Evolutionary conservation across 2,329 filamentous ascomycete species (phyloP).

Genomic region (Coniosporium tulheliwenetii): DNA sequence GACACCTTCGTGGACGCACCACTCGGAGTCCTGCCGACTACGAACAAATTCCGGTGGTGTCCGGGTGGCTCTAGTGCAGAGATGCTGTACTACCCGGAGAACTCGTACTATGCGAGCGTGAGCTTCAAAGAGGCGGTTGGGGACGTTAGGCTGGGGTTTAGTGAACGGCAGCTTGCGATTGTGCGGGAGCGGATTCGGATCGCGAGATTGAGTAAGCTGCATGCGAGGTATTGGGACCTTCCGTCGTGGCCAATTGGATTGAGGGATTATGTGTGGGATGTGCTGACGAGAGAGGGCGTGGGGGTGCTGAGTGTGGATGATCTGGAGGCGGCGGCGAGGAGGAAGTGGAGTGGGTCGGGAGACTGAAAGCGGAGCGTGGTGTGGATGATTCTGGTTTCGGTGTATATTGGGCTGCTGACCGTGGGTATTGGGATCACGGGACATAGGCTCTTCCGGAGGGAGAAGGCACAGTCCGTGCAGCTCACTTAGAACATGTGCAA

Average conservation of each 20-base stretch:
- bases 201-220: slow-evolving; percentile 35
- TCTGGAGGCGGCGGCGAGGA: slow-evolving; percentile 28
- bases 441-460: too few relatives aligned
- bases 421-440: too few relatives aligned
- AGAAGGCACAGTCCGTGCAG: too few relatives aligned
- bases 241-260: slow-evolving; percentile 38
- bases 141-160: slow-evolving; percentile 31
- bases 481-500: too few relatives aligned
- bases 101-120: slow-evolving; percentile 52
- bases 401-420: too few relatives aligned
- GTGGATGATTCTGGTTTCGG: too few relatives aligned
- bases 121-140: slow-evolving; percentile 42
- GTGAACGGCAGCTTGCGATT: slow-evolving; percentile 24
- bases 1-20: not conserved
- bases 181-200: slow-evolving; percentile 36
- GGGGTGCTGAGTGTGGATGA: slow-evolving; percentile 45
- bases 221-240: slow-evolving; percentile 40
- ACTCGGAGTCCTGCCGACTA: not conserved
- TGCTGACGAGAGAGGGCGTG: slow-evolving; percentile 36
- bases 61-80: too few relatives aligned
- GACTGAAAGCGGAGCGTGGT: too few relatives aligned
- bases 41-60: too few relatives aligned
- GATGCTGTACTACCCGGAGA: slow-evolving; percentile 15
- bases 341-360: slow-evolving; percentile 32
- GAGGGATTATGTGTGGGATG: slow-evolving; percentile 38